Base-by-base conservation (phyloP, 768 basidiomycete genomes). In the Polyporus arcularius region DNA sequence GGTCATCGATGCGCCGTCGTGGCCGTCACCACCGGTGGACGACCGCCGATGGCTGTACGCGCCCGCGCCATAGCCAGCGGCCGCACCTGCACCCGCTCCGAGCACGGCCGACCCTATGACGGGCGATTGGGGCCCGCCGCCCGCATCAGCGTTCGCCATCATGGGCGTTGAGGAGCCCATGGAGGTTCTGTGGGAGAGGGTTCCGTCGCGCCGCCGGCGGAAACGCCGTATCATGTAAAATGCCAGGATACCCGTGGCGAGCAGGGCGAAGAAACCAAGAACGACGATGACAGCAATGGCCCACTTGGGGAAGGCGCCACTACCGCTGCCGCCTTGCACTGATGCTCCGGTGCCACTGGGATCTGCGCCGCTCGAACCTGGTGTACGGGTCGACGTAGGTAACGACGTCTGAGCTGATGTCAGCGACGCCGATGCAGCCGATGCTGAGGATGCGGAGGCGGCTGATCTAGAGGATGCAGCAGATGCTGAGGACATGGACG, bases 211-310 rank as follows among this genome's bases (percentile, higher is more conserved):
- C 53, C 82, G 81, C 60, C 80, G 75, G 45, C 89, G 85, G 53
- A 90, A 67, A 40, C 87, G 82, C 32, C 89, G 86, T 71, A 91
- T 75, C 70, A 92, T 81, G 72, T 93, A 75, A 79, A 92, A 93
- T 40, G 79, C 76, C 55, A 92, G 82, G 53, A 88, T 73, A 65
- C 87, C 85, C 5, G 83, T 78, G 14, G 89, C 85, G 45, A 85
- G 80, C 62, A 94, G 86, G 57, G 93, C 92, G 61, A 94, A 79
- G 75, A 94, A 88, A 28, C 92, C 93, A 28, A 96, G 84, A 43
- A 95, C 83, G 49, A 88, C 89, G 54, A 95, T 91, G 64, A 95
- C 88, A 54, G 95, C 92, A 68, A 96, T 96, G 10, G 91, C 94
- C 94, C 92, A 95, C 70, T 85, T 85, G 9, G 92, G 94, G 71